Conservation (phyloP, 768 basidiomycete genomes). For the Cytidiella melzeri region DNA sequence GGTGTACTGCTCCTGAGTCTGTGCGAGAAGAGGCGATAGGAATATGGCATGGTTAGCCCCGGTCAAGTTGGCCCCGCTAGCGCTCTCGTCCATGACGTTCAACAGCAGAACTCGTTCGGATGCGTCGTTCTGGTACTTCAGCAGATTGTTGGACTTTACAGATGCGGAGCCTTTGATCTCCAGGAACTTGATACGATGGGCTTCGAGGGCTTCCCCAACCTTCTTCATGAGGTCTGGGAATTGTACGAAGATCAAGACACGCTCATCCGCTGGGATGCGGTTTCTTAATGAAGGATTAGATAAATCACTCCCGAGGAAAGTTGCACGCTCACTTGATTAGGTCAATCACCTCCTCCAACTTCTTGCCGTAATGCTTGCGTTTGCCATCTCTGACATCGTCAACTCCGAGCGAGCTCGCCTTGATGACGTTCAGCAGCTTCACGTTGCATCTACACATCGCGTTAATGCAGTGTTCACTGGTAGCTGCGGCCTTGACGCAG, state of each 20-base stretch:
- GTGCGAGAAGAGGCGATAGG: constrained; percentile 83
- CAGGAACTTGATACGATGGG: constrained; percentile 67
- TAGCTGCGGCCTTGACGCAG: constrained; percentile 69
- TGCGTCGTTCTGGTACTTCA: constrained; percentile 79
- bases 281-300: constrained; percentile 37
- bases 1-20: constrained; percentile 76
- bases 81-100: constrained; percentile 92
- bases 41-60: constrained; percentile 94
- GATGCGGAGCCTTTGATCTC: constrained; percentile 78
- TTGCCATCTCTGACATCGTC: constrained; percentile 72
- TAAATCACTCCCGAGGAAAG: constrained; percentile 16
- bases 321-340: constrained; percentile 59
- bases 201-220: constrained; percentile 73
- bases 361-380: constrained; percentile 77
- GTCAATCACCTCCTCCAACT: constrained; percentile 70
- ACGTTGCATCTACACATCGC: constrained; percentile 76
- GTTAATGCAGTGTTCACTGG: constrained; percentile 77
- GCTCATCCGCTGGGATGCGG: constrained; percentile 65
- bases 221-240: constrained; percentile 92
- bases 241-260: constrained; percentile 91
- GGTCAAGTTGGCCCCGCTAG: constrained; percentile 90
- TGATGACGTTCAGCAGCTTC: constrained; percentile 76
- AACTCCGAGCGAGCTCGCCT: constrained; percentile 69
- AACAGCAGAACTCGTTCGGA: constrained; percentile 77
- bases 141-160: constrained; percentile 74